Conservation (phyloP, 306 rosid species). For the Gleditsia sinensis region DNA sequence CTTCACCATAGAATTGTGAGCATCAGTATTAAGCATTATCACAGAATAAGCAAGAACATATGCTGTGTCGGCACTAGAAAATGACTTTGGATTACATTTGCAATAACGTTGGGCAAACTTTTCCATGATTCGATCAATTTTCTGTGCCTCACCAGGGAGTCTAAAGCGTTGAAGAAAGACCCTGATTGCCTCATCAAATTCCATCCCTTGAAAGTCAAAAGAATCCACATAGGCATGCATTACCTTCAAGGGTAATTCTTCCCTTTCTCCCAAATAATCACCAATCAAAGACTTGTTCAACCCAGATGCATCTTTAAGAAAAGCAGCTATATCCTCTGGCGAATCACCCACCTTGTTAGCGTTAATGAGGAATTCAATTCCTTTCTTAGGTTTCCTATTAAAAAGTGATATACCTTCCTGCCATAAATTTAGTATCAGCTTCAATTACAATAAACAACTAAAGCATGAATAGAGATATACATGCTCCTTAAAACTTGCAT, state of each 20-base stretch:
- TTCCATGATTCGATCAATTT: conserved; percentile 97
- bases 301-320: conserved; percentile 96
- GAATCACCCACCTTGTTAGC: conserved; percentile 92
- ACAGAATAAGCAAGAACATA: conserved; percentile 99
- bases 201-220: conserved; percentile 89
- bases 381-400: conserved; percentile 94
- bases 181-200: conserved; percentile 97
- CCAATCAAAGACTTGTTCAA: conserved; percentile 91
- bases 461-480: conserved; percentile 31
- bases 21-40: conserved; percentile 96
- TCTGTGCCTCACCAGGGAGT: conserved; percentile 99
- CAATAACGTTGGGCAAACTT: conserved; percentile 97
- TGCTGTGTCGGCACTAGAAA: conserved; percentile 98
- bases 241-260: conserved; percentile 89
- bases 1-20: conserved; percentile 96
- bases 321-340: conserved; percentile 92
- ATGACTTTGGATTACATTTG: conserved; percentile 88
- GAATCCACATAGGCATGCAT: conserved; percentile 97
- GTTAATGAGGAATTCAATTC: conserved; percentile 95
- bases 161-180: conserved; percentile 91
- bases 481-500: conserved; percentile 22
- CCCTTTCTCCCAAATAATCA: conserved; percentile 98
- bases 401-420: conserved; percentile 99
- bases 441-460: conserved; percentile 30
- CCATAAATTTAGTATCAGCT: conserved; percentile 65